phyloP scores from a whole-genome alignment of 2,329 filamentous ascomycete species.

The Aspergillus fumigatiaffinis region DNA sequence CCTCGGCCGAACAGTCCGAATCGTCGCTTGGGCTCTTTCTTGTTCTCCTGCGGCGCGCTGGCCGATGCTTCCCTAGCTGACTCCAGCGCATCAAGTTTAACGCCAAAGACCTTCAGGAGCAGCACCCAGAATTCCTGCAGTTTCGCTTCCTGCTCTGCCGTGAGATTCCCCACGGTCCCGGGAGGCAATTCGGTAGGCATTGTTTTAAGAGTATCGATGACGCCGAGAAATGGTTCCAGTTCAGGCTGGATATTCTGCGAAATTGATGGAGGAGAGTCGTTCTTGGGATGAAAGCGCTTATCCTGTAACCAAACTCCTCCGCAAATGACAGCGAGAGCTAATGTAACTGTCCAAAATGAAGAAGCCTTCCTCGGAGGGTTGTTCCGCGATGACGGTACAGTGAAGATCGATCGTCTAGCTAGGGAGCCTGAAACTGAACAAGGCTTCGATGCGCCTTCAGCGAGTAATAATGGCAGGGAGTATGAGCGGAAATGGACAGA shows the following conservation, averaged over 20 bases:
- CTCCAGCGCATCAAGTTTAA: conserved; percentile 38
- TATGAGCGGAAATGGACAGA: conserved; percentile 15
- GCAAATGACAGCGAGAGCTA: conserved; percentile 30
- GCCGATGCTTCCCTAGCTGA: conserved; percentile 18
- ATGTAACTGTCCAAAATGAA: conserved; percentile 35
- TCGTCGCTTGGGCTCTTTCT: conserved; percentile 68
- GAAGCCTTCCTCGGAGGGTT: conserved; percentile 32
- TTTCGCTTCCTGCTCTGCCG: conserved; percentile 83
- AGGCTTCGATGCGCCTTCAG: conserved; percentile 19
- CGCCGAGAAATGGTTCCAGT: conserved; percentile 26
- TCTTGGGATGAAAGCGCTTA: conserved; percentile 24
- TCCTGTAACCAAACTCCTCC: conserved; percentile 33
- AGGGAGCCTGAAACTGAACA: conserved; percentile 17
- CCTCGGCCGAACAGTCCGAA: conserved; percentile 65
- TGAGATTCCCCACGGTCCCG: conserved; percentile 81
- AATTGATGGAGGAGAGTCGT: conserved; percentile 8
- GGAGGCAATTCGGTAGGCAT: conserved; percentile 31
- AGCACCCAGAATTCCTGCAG: conserved; percentile 80
- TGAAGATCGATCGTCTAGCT: conserved; percentile 25
- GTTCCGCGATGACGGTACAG: conserved; percentile 14
- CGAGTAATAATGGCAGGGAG: conserved; percentile 6
- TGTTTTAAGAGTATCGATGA: conserved; percentile 34
- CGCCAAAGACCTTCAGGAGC: conserved; percentile 71
- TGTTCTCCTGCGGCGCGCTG: conserved; percentile 43
- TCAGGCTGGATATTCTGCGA: conserved; percentile 12